Percentiles rank a stretch among this genome's conserved stretches.
Conservation (phyloP, 495 filamentous ascomycete genomes). For the Penicillium cinerascens region DNA sequence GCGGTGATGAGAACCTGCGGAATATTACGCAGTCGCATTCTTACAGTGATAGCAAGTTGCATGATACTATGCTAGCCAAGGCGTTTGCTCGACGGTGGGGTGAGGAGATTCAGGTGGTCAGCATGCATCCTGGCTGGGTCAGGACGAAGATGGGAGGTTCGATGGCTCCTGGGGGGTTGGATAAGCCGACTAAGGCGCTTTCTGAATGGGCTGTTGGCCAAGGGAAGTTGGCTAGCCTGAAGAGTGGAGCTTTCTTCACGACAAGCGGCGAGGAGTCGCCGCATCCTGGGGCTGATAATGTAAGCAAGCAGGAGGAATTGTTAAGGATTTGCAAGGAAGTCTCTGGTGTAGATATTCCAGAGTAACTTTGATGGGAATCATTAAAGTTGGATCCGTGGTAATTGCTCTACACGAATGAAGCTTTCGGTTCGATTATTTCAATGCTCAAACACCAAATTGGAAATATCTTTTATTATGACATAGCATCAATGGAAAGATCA, state of each 20-base stretch:
- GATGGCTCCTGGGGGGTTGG: constrained; percentile 42
- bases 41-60: constrained; percentile 53
- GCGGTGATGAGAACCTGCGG: constrained; percentile 43
- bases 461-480: constrained; percentile 7
- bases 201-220: constrained; percentile 43
- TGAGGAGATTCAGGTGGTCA: constrained; percentile 44
- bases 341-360: constrained; percentile 23
- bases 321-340: constrained; percentile 30
- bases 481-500: constrained; percentile 1
- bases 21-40: constrained; percentile 32
- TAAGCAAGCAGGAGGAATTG: constrained; percentile 31
- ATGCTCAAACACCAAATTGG: background rate
- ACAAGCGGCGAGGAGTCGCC: constrained; percentile 21
- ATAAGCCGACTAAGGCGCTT: constrained; percentile 44
- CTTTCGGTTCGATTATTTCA: background rate
- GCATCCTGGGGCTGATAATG: constrained; percentile 27
- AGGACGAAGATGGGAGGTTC: constrained; percentile 58
- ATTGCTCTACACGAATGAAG: no score
- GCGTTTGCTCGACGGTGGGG: constrained; percentile 49
- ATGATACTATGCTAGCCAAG: constrained; percentile 52
- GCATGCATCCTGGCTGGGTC: constrained; percentile 62
- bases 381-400: no score
- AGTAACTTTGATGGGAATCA: background rate
- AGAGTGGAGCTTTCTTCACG: constrained; percentile 27
- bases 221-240: constrained; percentile 20